A percentile compares a stretch with the other conserved stretches of the same genome.
phyloP scores from a whole-genome alignment of 2,329 filamentous ascomycete genomes.

The Huntiella moniliformis region DNA sequence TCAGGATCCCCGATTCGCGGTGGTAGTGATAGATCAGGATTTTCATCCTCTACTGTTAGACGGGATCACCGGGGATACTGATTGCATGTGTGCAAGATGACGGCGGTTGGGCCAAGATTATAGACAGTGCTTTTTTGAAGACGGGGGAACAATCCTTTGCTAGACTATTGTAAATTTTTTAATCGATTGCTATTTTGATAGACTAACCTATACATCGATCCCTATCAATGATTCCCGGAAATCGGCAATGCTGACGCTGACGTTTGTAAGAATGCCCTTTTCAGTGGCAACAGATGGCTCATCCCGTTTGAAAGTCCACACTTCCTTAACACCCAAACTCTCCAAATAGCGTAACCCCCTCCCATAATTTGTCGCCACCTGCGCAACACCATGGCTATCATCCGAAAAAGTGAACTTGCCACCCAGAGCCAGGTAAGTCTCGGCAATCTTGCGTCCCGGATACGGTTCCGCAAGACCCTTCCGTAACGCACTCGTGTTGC shows the following conservation, averaged over 20 bases:
- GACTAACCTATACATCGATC: no score
- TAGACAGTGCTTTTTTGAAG: no score
- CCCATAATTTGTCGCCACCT: slow-evolving; percentile 71
- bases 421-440: slow-evolving; percentile 50
- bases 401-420: slow-evolving; percentile 84
- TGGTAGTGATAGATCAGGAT: no score
- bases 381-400: slow-evolving; percentile 76
- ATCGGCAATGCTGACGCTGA: slow-evolving; percentile 23
- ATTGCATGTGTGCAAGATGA: no score
- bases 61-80: no score
- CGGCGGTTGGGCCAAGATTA: no score
- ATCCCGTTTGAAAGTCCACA: slow-evolving; percentile 36
- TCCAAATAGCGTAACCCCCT: slow-evolving; percentile 53
- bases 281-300: slow-evolving; percentile 15
- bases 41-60: no score
- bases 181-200: no score
- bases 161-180: no score
- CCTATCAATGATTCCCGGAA: slow-evolving; percentile 19
- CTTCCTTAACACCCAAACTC: slow-evolving; percentile 40
- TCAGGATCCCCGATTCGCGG: no score
- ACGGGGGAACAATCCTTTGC: no score
- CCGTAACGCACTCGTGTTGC: slow-evolving; percentile 71
- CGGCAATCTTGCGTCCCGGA: slow-evolving; percentile 58
- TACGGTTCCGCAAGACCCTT: slow-evolving; percentile 89
- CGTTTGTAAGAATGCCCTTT: slow-evolving; percentile 24